Conservation (phyloP, 1,284 basidiomycete genomes). For the Clitocybe nebularis region DNA sequence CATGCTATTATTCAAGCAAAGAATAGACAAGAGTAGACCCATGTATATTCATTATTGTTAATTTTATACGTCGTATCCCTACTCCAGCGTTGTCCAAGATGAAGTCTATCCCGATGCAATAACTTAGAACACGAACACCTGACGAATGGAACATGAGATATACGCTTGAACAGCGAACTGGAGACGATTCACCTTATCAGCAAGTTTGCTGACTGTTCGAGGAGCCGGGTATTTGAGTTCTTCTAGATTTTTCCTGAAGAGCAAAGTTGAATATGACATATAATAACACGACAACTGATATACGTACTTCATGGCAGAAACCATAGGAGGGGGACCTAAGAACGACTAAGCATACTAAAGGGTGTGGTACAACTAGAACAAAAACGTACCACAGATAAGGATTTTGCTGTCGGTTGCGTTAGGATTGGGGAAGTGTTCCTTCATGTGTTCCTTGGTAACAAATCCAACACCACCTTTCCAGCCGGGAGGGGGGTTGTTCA, state of each 20-base stretch:
- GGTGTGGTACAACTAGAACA: neutral
- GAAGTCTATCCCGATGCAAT: no score
- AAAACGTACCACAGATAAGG: slow-evolving; percentile 72
- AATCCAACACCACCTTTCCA: slow-evolving; percentile 93
- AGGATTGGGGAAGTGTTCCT: slow-evolving; percentile 65
- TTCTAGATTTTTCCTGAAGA: slow-evolving; percentile 79
- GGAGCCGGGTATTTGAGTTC: slow-evolving; percentile 87
- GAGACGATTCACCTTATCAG: slow-evolving; percentile 69
- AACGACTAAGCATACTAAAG: slow-evolving; percentile 10
- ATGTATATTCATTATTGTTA: no score
- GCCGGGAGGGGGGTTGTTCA: slow-evolving; percentile 85
- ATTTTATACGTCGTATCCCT: no score
- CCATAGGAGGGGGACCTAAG: slow-evolving; percentile 93
- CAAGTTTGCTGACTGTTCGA: slow-evolving; percentile 88
- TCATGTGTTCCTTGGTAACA: slow-evolving; percentile 91
- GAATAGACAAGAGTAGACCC: no score
- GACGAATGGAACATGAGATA: slow-evolving; percentile 9
- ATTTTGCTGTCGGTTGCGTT: slow-evolving; percentile 68
- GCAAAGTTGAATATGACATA: slow-evolving; percentile 8
- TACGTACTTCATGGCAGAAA: slow-evolving; percentile 91
- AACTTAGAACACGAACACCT: slow-evolving; percentile 66
- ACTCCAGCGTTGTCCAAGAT: no score
- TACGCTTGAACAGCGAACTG: no score
- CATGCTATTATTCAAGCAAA: no score
- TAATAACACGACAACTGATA: slow-evolving; percentile 8